phyloP scores from a whole-genome alignment of 2,329 filamentous ascomycete genomes.

The Talaromyces pinophilus region DNA sequence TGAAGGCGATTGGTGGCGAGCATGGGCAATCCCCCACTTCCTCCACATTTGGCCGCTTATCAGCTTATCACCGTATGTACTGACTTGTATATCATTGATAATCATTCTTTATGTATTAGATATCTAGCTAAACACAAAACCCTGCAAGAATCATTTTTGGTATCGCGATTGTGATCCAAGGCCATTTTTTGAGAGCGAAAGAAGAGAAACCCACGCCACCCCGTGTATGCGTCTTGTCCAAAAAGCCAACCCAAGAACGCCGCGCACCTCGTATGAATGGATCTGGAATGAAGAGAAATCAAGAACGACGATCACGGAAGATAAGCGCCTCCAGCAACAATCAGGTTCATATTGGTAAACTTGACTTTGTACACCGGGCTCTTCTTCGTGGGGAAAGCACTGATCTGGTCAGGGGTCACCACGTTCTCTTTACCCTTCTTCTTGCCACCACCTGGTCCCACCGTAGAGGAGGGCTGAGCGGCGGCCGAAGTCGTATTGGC shows the following conservation, averaged over 20 bases:
- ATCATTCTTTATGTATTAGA: neutral
- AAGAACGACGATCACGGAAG: slow-evolving; percentile 45
- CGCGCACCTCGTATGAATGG: neutral
- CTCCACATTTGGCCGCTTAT: slow-evolving; percentile 1
- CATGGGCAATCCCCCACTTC: slow-evolving; percentile 8
- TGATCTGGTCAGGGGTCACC: slow-evolving; percentile 90
- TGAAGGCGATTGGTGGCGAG: slow-evolving; percentile 12
- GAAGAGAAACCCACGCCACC: neutral
- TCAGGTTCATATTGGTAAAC: slow-evolving; percentile 93
- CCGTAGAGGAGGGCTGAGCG: slow-evolving; percentile 47
- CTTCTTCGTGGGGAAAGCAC: slow-evolving; percentile 93
- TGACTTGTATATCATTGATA: neutral
- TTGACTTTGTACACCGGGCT: slow-evolving; percentile 89
- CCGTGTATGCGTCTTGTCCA: neutral
- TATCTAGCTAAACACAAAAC: neutral
- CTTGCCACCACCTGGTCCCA: slow-evolving; percentile 47
- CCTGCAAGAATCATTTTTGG: neutral
- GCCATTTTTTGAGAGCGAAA: neutral
- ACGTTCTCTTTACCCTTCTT: slow-evolving; percentile 90
- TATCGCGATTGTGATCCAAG: neutral
- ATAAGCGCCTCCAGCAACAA: slow-evolving; percentile 77
- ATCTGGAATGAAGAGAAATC: neutral
- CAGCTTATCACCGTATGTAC: neutral
- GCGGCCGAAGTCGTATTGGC: slow-evolving; percentile 51
- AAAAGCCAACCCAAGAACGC: slow-evolving; percentile 9